phyloP scores from a whole-genome alignment of 2,329 filamentous ascomycete genomes.

The Hypomyces perniciosus region DNA sequence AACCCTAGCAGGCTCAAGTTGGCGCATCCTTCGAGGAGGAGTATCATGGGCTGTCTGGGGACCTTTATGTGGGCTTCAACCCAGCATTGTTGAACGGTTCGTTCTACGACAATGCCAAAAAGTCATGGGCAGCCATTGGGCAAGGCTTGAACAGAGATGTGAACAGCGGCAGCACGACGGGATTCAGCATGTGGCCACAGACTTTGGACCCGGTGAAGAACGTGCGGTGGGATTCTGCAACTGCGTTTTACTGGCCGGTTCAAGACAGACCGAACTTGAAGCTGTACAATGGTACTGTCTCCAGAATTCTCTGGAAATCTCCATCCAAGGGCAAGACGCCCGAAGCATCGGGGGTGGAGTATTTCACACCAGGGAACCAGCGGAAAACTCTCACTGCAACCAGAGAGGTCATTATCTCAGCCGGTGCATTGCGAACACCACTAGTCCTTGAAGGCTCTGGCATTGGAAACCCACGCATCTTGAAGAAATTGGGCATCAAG shows the following conservation, averaged over 20 bases:
- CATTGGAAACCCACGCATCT: conserved; percentile 25
- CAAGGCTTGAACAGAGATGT: conserved; percentile 31
- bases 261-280: conserved; percentile 31
- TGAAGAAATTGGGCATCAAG: conserved; percentile 27
- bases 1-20: conserved; percentile 24
- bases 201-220: conserved; percentile 33
- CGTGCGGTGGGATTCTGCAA: conserved; percentile 35
- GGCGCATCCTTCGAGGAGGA: conserved; percentile 30
- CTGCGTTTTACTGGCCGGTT: conserved; percentile 36
- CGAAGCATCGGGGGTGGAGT: conserved; percentile 31
- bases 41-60: conserved; percentile 31
- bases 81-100: conserved; percentile 28
- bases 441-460: conserved; percentile 29
- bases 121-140: conserved; percentile 28
- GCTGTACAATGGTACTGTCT: conserved; percentile 33
- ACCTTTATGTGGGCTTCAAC: conserved; percentile 32
- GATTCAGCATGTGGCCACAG: conserved; percentile 33
- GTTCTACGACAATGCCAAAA: conserved; percentile 23
- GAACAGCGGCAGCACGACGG: conserved; percentile 33
- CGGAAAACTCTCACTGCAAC: conserved; percentile 30
- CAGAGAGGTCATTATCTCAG: conserved; percentile 27
- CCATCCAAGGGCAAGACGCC: conserved; percentile 7
- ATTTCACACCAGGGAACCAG: conserved; percentile 30
- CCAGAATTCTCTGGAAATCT: conserved; percentile 24
- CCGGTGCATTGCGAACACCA: conserved; percentile 13